Evolutionary conservation across 495 filamentous ascomycete genomes (phyloP).

Genomic region (Margaritispora aquatica): DNA sequence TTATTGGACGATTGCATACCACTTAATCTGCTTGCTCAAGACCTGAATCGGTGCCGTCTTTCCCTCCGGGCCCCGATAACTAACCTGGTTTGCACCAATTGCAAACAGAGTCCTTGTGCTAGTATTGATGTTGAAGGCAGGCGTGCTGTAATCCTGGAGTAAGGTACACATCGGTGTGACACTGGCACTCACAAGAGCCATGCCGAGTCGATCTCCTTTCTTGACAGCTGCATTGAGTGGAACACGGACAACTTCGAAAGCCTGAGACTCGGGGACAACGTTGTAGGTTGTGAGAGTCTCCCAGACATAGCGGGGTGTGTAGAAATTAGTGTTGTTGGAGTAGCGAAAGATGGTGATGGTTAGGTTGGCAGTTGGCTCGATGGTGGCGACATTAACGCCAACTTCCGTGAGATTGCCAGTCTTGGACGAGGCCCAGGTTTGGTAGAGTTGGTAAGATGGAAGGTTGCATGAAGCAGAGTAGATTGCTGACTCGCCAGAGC

Average conservation of each 20-base stretch:
- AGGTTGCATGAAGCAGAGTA: slow-evolving; percentile 6
- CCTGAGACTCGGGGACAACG: not conserved
- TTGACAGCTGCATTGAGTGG: not conserved
- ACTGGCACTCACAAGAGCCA: slow-evolving; percentile 7
- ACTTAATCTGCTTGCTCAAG: slow-evolving; percentile 9
- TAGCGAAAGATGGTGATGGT: slow-evolving; percentile 17
- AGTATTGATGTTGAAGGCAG: not conserved
- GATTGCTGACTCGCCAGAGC: not conserved
- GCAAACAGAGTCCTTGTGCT: slow-evolving; percentile 11
- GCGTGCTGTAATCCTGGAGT: not conserved
- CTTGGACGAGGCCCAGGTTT: slow-evolving; percentile 13
- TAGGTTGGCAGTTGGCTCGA: slow-evolving; percentile 2
- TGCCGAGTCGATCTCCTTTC: slow-evolving; percentile 7
- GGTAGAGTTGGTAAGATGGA: slow-evolving; percentile 16
- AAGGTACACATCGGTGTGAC: slow-evolving; percentile 8
- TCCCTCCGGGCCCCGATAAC: not conserved
- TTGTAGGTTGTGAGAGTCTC: slow-evolving; percentile 8
- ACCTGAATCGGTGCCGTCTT: slow-evolving; percentile 9
- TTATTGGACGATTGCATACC: slow-evolving; percentile 10
- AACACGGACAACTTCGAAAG: slow-evolving; percentile 6
- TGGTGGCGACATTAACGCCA: slow-evolving; percentile 11
- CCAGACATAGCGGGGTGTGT: slow-evolving; percentile 14
- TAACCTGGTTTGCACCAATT: slow-evolving; percentile 10
- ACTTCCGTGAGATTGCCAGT: slow-evolving; percentile 5
- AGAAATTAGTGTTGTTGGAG: slow-evolving; percentile 13